phyloP scores from a whole-genome alignment of 2,329 filamentous ascomycete species.

The Botrytis aclada region DNA sequence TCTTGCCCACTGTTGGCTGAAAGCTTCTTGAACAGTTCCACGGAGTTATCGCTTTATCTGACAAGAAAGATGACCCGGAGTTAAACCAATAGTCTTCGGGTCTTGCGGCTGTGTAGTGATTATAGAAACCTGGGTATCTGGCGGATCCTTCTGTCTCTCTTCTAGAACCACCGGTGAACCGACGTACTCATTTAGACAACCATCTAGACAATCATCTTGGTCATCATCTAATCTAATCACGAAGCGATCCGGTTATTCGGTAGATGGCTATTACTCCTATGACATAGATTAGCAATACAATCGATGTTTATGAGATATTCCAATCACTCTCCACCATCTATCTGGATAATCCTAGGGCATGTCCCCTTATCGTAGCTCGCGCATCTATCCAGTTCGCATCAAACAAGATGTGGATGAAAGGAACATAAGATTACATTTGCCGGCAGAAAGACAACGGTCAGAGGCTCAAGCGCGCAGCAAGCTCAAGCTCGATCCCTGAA shows the following conservation, averaged over 20 bases:
- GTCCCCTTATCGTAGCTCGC: background rate
- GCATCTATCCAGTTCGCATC: background rate
- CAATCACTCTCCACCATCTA: background rate
- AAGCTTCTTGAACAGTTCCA: background rate
- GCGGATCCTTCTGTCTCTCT: background rate
- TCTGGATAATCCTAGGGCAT: background rate
- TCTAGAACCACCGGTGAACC: too few relatives aligned
- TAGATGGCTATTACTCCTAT: background rate
- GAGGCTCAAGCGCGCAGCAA: background rate
- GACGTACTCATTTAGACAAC: background rate
- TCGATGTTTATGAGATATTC: background rate
- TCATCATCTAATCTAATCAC: background rate
- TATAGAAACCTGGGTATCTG: background rate
- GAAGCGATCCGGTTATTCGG: background rate
- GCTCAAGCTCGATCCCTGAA: background rate
- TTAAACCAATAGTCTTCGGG: background rate
- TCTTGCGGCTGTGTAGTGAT: background rate
- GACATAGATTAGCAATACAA: background rate
- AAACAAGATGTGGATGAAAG: background rate
- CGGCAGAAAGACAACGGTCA: background rate
- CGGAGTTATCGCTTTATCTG: background rate
- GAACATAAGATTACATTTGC: background rate
- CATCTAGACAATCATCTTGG: background rate
- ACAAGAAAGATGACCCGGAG: background rate
- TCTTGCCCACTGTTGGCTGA: slow-evolving; percentile 2